Base-by-base conservation (phyloP, 257 asterid species). In the Solanum clarkiae region DNA sequence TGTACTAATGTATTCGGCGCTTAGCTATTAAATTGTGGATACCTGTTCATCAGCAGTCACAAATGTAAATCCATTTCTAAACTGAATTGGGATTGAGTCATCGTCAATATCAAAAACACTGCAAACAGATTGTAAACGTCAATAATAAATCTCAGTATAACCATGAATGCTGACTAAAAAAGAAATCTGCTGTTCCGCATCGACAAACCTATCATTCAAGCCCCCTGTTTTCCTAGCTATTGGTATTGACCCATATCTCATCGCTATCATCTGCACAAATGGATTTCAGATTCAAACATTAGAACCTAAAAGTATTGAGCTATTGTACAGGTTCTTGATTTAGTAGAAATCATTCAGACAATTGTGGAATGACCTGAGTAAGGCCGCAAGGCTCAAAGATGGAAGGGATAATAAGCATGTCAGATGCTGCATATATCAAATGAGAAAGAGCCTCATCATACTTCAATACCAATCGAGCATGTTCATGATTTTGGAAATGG, bases 301-400 rank as follows among this genome's bases (percentile, higher is more conserved):
- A 44, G 45, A 75, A 9, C 82, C 5, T 8, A 15, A 77, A 26
- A 15, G 36, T 51, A 75, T 51, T 24, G 81, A 75, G 81, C 36
- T 40, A 86, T 45, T 72, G 32, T 3, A 26, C n/a, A 59, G 83
- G 75, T 53, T 66, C 32, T 42, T 62, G 49, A 56, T 82, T 40
- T 80, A 63, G 29, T 83, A 62, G 17, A 42, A 63, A 88, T 65
- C 36, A 62, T 70, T 57, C 83, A 56, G 75, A 57, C 16, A 84
- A 84, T 65, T 63, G 75, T 65, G 72, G 72, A 53, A 80, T 57
- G 90, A 95, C 98, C 99, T 96, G 99, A 53, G 99, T 95, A 45
- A 96, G 99, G 87, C 98, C 99, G 65, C 99, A 96, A 82, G 99
- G 99, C 92, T 96, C 98, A 75, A 96, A 96, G 90, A 96, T 91